Evolutionary conservation across 2,329 filamentous ascomycete species (phyloP), one percentile per base, ranked within the genome.

Genomic region (Stemphylium beticola): DNA sequence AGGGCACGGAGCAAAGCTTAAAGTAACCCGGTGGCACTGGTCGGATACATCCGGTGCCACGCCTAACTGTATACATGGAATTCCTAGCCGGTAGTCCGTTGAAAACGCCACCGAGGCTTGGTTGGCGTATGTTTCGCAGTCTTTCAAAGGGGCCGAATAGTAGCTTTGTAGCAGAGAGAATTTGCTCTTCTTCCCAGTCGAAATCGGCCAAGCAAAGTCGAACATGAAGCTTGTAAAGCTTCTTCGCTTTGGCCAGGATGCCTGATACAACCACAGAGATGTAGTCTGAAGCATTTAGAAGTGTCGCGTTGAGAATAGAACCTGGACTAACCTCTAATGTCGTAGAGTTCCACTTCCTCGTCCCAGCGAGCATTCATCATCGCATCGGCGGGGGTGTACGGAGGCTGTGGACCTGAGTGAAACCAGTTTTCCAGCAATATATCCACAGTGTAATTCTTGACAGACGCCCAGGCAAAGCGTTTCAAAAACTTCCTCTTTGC

Each of bases 291-390:
- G 15, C 1, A 1, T 0, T 34, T 57, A 20, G 51, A 31, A 55
- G 15, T 11, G 2, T 29, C 11, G 7, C 1, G 5, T 14, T 6
- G 14, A 18, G 22, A 4, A 20, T 29, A 18, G 11, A 4, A 9
- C 1, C 3, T 17, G 15, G 17, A 49, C 56, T 32, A 36, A 69
- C 67, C 67, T 53, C 72, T 61, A 9, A 74, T 67, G 45, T 75
- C 72, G 49, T 74, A 75, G 26, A 75, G 62, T 44, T 75, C 72
- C 1, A 75, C 71, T 43, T 75, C 72, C 49, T 73, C 69, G 26
- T 73, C 67, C 70, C 69, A 74, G 1, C 43, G 11, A 18, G 45
- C 39, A 20, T 29, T 42, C 37, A 39, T 26, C 11, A 12, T 10
- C 14, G 15, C n/a, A 11, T 29, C 22, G 29, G 34, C 22, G 4